Evolutionary conservation across 2,329 filamentous ascomycete genomes (phyloP), one percentile per base, ranked within the genome.

Genomic region (Dendrostoma leiphaemia): DNA sequence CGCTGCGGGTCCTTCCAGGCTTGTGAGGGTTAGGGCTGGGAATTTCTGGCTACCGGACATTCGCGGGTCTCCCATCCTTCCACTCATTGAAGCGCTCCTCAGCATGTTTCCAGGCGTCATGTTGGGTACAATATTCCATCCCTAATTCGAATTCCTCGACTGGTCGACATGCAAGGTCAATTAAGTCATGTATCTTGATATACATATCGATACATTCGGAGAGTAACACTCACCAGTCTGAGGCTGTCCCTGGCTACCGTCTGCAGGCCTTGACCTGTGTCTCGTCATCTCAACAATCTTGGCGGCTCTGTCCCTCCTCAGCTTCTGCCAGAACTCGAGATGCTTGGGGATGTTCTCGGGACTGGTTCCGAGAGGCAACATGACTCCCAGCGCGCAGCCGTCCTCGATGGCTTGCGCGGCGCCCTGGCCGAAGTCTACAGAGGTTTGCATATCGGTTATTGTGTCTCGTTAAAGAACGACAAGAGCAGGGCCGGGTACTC

Each of bases 371-470:
- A 43, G 43, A 4, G 51, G 37, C 6, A 54, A 12, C 4, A 57
- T 45, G 3, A 34, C 51, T 2, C 51, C 55, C 8, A 57, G 51
- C 1, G 51, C 51, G 24, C 43, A 51, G 6, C 28, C 52, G 13
- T 57, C 55, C 19, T 57, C 55, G 26, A 57, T 45, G 26, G 55
- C 55, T 29, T 57, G 55, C 13, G 55, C 55, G 8, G 55, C 55
- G n/a, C 55, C 55, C 34, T 57, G 55, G n/a, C 55, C 55, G 43
- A 57, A 37, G 21, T 57, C 51, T 57, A 21, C 34, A 24, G 4
- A 32, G n/a, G n/a, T n/a, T n/a, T 4, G 19, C 28, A 21, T 13
- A 29, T 32, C 31, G 31, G n/a, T n/a, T n/a, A n/a, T n/a, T n/a
- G n/a, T n/a, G n/a, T n/a, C n/a, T n/a, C n/a, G n/a, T n/a, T n/a